phyloP scores from a whole-genome alignment of 169 alveolate genomes.

The Plasmodium coatneyi region DNA sequence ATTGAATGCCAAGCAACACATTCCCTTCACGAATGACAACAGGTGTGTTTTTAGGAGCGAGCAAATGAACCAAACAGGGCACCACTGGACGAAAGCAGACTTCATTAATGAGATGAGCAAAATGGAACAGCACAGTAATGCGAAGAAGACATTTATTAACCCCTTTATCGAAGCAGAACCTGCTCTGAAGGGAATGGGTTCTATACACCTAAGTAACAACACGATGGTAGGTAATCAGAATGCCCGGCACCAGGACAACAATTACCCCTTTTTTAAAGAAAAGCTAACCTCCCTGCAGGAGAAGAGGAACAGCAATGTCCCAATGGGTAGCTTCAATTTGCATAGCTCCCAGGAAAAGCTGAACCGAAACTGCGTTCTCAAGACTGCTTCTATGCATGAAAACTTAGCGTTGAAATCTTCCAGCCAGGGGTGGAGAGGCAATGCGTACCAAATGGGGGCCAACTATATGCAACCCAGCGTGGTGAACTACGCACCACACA shows the following conservation, averaged over 20 bases:
- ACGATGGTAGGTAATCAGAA: background rate
- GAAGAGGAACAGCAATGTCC: background rate
- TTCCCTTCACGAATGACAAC: background rate
- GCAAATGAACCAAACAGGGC: background rate
- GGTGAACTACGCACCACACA: background rate
- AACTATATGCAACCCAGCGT: background rate
- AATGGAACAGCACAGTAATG: constrained; percentile 9
- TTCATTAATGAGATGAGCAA: background rate
- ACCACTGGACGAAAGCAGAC: background rate
- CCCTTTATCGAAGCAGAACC: constrained; percentile 15
- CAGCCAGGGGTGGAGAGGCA: background rate
- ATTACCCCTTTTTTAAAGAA: constrained; percentile 1
- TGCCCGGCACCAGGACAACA: background rate
- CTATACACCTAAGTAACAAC: constrained; percentile 18
- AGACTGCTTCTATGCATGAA: background rate
- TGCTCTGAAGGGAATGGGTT: background rate
- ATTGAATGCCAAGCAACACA: background rate
- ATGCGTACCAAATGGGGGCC: background rate
- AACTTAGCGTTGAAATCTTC: background rate
- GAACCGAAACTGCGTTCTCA: constrained; percentile 20
- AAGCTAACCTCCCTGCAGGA: constrained; percentile 29
- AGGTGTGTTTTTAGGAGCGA: background rate
- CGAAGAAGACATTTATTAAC: constrained; percentile 2
- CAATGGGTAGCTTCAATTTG: background rate
- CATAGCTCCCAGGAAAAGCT: background rate